Base-by-base conservation (phyloP, 1,284 basidiomycete species). In the Nidula niveotomentosa region DNA sequence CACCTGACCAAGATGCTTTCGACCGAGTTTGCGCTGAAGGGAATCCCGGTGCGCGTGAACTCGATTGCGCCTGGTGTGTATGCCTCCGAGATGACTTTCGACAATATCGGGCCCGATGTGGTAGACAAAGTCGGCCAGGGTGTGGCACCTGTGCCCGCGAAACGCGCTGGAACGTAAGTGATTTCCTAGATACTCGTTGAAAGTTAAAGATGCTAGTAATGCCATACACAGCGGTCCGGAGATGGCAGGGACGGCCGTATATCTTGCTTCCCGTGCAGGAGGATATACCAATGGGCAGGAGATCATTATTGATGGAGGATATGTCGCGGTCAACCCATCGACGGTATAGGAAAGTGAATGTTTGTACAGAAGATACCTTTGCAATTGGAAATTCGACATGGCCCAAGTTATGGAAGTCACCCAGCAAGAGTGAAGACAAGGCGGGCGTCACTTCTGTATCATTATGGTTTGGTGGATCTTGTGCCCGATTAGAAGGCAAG, bases 241-340 rank as follows among this genome's bases (percentile, higher is more conserved):
- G 65, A 84, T 91, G 68, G 88, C 86, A 9, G 90, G 86, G 8
- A 88, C 88, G 6, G 88, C 76, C 1, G 76, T 91, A 8, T 91
- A 89, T 65, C 77, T 92, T 9, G 85, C 80, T 2, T 90, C 89
- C 5, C 79, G 75, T 17, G 86, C 86, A 3, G 89, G 86, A 34
- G 80, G 77, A 48, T 92, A 90, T 64, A 83, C 80, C 56, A 89
- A 86, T 60, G 90, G 90, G 8, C 86, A 90, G 62, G 86, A 91
- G 61, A 76, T 92, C 45, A 69, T 83, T 15, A 79, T 91, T 37
- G 90, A 92, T 62, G 90, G 90, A 34, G 88, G 90, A 1, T 89
- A 80, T 65, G 58, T 83, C 3, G 78, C 83, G n/a, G 86, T 90
- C 34, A 92, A 92, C 63, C 90, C 90, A 39, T 76, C 23, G 23